Evolutionary conservation across 768 basidiomycete genomes (phyloP).

Genomic region (Pleurotus djamor): DNA sequence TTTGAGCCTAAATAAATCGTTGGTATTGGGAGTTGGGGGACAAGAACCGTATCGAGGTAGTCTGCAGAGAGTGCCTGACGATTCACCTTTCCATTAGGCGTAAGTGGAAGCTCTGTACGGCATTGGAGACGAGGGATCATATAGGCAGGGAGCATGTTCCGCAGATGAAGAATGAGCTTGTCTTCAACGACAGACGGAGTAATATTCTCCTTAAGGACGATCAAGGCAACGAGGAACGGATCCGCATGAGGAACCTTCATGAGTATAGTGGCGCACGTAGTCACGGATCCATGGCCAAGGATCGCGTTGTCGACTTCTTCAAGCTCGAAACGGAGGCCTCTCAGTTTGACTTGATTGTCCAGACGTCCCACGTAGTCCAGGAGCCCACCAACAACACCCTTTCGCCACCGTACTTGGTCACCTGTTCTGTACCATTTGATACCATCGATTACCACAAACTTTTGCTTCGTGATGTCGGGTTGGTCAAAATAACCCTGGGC

Average conservation of each 20-base stretch:
- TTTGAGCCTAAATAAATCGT: too few relatives aligned
- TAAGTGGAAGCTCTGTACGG: neutral
- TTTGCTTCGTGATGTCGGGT: neutral
- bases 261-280: neutral
- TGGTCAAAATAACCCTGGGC: neutral
- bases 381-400: neutral
- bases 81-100: slow-evolving; percentile 3
- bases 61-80: neutral
- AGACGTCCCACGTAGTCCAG: neutral
- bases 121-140: neutral
- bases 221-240: neutral
- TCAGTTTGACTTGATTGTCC: slow-evolving; percentile 5
- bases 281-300: neutral
- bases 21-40: too few relatives aligned
- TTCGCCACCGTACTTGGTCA: neutral
- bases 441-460: neutral
- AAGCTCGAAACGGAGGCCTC: slow-evolving; percentile 6
- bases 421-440: neutral
- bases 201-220: neutral
- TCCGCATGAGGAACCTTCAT: neutral
- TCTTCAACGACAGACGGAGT: neutral
- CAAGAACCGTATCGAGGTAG: neutral
- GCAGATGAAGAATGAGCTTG: neutral
- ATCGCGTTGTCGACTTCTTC: neutral
- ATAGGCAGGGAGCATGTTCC: neutral